These are phyloP conservation scores for Pyricularia pennisetigena DNA, from an alignment of 2,329 filamentous ascomycete species.

Conservation along the genomic window DNA sequence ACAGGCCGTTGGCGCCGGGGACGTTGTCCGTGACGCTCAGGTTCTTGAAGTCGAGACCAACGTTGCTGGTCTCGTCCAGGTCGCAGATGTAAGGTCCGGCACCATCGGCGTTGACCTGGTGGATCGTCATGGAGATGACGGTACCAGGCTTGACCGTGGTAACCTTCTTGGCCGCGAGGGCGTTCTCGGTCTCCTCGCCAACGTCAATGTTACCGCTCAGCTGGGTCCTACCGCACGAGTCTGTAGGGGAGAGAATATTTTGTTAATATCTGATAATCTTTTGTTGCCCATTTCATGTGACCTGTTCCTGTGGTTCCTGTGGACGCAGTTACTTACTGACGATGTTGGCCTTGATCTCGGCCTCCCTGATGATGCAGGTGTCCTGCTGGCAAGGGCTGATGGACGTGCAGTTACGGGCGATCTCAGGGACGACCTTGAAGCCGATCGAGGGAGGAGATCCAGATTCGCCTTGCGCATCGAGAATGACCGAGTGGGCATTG, in stretches of 20 bases:
- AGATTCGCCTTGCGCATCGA: slow-evolving; percentile 8
- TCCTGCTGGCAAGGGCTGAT: slow-evolving; percentile 31
- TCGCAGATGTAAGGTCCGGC: slow-evolving; percentile 46
- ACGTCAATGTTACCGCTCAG: slow-evolving; percentile 52
- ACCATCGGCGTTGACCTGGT: slow-evolving; percentile 45
- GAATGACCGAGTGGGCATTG: slow-evolving; percentile 11
- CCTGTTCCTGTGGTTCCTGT: background rate
- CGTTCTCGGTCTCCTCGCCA: slow-evolving; percentile 42
- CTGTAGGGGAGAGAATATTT: background rate
- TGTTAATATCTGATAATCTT: background rate
- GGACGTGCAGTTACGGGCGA: slow-evolving; percentile 26
- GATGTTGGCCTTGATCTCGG: slow-evolving; percentile 37
- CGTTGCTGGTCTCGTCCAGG: slow-evolving; percentile 36
- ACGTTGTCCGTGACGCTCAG: slow-evolving; percentile 33
- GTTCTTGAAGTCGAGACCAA: slow-evolving; percentile 32
- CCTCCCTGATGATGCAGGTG: slow-evolving; percentile 50
- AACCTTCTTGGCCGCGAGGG: slow-evolving; percentile 31
- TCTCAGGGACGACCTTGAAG: slow-evolving; percentile 32
- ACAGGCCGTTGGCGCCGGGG: slow-evolving; percentile 12
- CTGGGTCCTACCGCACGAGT: slow-evolving; percentile 47
- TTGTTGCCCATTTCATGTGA: background rate
- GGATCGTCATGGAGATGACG: slow-evolving; percentile 34
- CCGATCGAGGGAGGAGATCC: slow-evolving; percentile 10
- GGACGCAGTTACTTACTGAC: slow-evolving; percentile 33
- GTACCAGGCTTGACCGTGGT: slow-evolving; percentile 38